Evolutionary conservation across 192 early-diverging fungal species (phyloP).

Genomic region (Gigaspora rosea): DNA sequence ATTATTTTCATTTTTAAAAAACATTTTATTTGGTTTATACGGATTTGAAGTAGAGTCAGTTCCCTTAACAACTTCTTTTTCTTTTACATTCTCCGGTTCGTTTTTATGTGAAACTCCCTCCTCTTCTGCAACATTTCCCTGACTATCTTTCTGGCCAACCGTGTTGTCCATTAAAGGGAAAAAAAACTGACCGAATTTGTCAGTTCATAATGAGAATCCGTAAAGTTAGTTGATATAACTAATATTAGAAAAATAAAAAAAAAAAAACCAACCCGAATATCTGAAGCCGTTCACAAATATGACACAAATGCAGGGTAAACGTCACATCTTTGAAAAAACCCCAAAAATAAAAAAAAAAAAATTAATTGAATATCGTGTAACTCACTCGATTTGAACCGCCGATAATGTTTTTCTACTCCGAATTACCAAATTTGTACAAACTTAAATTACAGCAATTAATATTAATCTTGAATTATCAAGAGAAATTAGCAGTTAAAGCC

Average conservation of each 20-base stretch:
- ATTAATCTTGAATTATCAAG: too few relatives aligned
- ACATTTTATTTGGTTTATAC: conserved; percentile 3
- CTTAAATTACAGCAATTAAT: too few relatives aligned
- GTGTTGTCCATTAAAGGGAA: conserved; percentile 25
- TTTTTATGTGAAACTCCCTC: neutral
- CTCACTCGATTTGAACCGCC: neutral
- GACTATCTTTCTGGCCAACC: conserved; percentile 11
- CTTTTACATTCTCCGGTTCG: neutral
- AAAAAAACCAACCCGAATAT: neutral
- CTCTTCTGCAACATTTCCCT: conserved; percentile 4
- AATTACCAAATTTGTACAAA: too few relatives aligned
- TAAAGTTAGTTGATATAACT: too few relatives aligned
- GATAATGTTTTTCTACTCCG: neutral
- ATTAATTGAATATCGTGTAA: neutral
- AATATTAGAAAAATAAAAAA: neutral
- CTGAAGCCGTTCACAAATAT: neutral
- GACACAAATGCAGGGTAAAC: neutral
- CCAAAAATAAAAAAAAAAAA: neutral
- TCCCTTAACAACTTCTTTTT: neutral
- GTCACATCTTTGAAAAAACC: neutral
- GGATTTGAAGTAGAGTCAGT: neutral
- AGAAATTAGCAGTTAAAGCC: too few relatives aligned
- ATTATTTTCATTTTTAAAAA: neutral
- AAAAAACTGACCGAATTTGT: neutral
- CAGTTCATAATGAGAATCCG: neutral